phyloP scores from a whole-genome alignment of 306 rosid species.

The Pterocarpus santalinus region DNA sequence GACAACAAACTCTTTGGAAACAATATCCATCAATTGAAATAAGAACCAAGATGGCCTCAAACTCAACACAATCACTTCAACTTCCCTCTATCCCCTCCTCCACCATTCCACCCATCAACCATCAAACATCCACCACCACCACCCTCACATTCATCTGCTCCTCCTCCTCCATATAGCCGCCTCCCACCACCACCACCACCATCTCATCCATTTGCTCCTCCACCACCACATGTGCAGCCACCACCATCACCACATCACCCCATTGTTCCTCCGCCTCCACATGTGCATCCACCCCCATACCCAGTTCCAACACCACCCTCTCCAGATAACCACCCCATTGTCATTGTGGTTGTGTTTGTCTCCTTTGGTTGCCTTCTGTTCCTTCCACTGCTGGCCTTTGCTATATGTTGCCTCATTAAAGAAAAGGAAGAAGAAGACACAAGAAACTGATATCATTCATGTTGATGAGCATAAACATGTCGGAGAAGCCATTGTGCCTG shows the following conservation, averaged over 20 bases:
- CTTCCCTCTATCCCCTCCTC: constrained; percentile 58
- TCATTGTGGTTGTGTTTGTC: constrained; percentile 66
- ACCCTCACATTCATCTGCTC: constrained; percentile 28
- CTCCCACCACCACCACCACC: constrained; percentile 40
- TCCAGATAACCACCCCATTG: constrained; percentile 56
- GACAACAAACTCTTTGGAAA: neutral
- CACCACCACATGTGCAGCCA: constrained; percentile 44
- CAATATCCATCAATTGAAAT: neutral
- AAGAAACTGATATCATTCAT: constrained; percentile 63
- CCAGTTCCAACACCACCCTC: constrained; percentile 70
- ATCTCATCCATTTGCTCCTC: constrained; percentile 23
- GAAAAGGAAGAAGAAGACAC: constrained; percentile 47
- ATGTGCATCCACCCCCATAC: constrained; percentile 43
- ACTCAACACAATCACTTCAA: constrained; percentile 43
- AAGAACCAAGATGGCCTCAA: constrained; percentile 55
- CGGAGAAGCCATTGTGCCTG: constrained; percentile 60
- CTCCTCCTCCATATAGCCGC: constrained; percentile 39
- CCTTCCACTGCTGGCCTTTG: constrained; percentile 69
- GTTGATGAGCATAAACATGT: constrained; percentile 68
- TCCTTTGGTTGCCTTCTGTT: constrained; percentile 65
- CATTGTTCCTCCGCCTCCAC: constrained; percentile 57
- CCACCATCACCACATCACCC: constrained; percentile 54
- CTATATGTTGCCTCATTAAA: constrained; percentile 58
- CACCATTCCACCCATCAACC: constrained; percentile 14
- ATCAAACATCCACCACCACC: constrained; percentile 39